Conservation (phyloP, 208 protist species). For the Naegleria gruberi region DNA sequence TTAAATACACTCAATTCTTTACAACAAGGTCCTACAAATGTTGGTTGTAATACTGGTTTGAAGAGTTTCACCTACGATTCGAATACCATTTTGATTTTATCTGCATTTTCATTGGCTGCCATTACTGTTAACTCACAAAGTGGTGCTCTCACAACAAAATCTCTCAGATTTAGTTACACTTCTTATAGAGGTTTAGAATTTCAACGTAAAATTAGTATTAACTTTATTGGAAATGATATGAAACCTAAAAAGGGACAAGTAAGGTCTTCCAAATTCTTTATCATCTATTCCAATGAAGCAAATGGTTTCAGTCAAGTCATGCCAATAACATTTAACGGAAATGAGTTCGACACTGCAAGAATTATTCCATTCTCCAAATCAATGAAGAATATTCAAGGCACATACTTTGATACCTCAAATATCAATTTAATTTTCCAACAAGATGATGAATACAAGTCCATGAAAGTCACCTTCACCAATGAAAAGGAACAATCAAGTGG, state of each 20-base stretch:
- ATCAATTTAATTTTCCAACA: not conserved
- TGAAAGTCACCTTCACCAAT: not conserved
- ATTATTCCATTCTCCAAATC: not conserved
- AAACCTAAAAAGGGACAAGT: not conserved
- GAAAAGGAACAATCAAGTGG: too few species aligned
- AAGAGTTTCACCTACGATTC: not conserved
- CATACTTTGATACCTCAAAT: not conserved
- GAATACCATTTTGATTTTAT: not conserved
- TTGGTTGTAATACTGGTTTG: not conserved
- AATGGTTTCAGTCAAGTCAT: not conserved
- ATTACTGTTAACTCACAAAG: not conserved
- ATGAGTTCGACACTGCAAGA: not conserved
- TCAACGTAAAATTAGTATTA: not conserved
- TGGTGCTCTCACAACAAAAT: not conserved
- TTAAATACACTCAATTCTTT: not conserved
- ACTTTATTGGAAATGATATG: not conserved
- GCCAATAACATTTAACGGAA: not conserved
- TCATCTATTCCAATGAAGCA: not conserved
- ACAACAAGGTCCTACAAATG: not conserved
- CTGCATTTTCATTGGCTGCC: not conserved
- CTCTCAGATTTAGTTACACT: not conserved
- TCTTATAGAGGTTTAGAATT: not conserved
- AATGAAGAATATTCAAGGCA: not conserved
- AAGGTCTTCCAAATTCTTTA: not conserved
- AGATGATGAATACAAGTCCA: not conserved